A percentile compares a stretch with the other conserved stretches of the same genome.
Evolutionary conservation across 2,329 filamentous ascomycete genomes (phyloP).

Genomic region (Pseudogymnoascus verrucosus): DNA sequence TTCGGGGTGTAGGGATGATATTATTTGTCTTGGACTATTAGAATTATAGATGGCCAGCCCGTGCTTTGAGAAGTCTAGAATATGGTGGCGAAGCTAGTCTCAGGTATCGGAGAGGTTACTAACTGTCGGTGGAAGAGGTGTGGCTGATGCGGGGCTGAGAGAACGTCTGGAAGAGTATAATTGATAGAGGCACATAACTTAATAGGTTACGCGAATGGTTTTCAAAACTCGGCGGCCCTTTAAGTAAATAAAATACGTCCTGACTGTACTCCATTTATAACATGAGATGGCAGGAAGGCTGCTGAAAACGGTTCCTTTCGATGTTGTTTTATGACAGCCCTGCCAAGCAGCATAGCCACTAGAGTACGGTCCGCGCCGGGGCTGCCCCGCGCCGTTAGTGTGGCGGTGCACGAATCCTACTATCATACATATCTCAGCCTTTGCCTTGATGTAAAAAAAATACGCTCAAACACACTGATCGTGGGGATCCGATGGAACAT

Average conservation of each 20-base stretch:
- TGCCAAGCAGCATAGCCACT: neutral
- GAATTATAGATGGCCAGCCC: neutral
- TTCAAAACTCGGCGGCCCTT: neutral
- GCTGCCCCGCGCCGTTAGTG: neutral
- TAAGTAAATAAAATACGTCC: neutral
- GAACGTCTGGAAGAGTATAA: neutral
- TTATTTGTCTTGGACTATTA: neutral
- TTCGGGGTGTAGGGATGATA: neutral
- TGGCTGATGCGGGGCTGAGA: neutral
- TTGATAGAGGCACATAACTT: neutral
- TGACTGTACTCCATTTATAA: neutral
- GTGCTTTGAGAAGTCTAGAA: neutral
- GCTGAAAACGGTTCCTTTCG: too few relatives aligned
- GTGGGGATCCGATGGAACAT: neutral
- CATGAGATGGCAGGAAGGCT: neutral
- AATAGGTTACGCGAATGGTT: neutral
- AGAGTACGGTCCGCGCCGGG: neutral
- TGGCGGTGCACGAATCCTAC: neutral
- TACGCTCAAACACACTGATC: neutral
- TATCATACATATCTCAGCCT: neutral
- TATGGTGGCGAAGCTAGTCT: neutral
- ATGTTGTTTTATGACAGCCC: neutral
- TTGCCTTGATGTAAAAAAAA: neutral
- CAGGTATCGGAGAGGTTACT: neutral
- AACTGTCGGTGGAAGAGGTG: neutral